Evolutionary conservation across 2,329 filamentous ascomycete genomes (phyloP).

Genomic region (Nemania serpens): DNA sequence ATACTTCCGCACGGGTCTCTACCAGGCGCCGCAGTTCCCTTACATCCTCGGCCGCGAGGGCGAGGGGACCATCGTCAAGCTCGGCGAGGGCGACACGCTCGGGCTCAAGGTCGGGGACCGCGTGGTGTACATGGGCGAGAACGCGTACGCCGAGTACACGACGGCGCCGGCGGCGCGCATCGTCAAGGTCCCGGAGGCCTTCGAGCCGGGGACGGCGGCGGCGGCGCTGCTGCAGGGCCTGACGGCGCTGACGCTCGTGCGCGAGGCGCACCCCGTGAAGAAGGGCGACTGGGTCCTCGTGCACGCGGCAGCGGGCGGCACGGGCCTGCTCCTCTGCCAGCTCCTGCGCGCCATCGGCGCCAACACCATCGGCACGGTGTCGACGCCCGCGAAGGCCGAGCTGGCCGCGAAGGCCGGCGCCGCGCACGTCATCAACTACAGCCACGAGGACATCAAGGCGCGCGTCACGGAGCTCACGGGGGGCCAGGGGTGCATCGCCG

Average conservation of each 20-base stretch:
- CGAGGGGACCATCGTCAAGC: slow-evolving; percentile 69
- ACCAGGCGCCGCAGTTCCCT: slow-evolving; percentile 70
- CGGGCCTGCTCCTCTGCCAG: slow-evolving; percentile 76
- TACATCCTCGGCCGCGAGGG: slow-evolving; percentile 81
- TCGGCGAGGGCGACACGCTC: slow-evolving; percentile 56
- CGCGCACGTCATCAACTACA: slow-evolving; percentile 72
- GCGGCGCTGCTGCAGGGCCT: slow-evolving; percentile 79
- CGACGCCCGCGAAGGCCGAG: slow-evolving; percentile 71
- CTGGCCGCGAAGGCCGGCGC: slow-evolving; percentile 74
- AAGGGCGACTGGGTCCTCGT: slow-evolving; percentile 81
- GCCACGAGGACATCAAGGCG: slow-evolving; percentile 59
- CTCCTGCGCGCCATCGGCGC: slow-evolving; percentile 74
- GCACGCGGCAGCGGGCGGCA: slow-evolving; percentile 84
- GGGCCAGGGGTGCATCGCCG: slow-evolving; percentile 72
- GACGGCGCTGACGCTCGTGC: slow-evolving; percentile 78
- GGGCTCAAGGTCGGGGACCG: slow-evolving; percentile 68
- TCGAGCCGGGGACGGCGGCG: slow-evolving; percentile 66
- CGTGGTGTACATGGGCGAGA: slow-evolving; percentile 69
- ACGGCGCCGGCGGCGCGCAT: slow-evolving; percentile 58
- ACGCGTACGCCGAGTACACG: slow-evolving; percentile 62
- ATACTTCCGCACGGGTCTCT: slow-evolving; percentile 87
- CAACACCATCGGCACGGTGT: slow-evolving; percentile 78
- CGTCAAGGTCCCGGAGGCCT: slow-evolving; percentile 65
- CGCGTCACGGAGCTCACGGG: slow-evolving; percentile 72
- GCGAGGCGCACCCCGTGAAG: slow-evolving; percentile 76